phyloP scores from a whole-genome alignment of 345 rosid genomes.

The Gossypium thurberi region DNA sequence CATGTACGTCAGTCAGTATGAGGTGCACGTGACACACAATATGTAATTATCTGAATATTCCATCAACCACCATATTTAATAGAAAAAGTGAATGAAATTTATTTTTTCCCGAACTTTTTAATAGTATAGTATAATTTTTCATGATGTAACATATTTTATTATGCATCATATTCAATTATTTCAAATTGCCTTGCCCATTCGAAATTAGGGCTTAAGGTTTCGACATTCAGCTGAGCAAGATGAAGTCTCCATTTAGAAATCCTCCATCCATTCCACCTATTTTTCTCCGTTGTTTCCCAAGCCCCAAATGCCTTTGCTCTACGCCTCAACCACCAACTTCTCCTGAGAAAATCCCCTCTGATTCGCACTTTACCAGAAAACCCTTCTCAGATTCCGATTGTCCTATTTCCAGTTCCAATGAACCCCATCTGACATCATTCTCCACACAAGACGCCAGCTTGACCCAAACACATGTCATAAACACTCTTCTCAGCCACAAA shows the following conservation, averaged over 20 bases:
- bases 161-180: no score
- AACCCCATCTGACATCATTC: neutral
- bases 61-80: no score
- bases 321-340: conserved; percentile 17
- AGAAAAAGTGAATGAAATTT: rapidly evolving
- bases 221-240: neutral
- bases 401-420: conserved; percentile 8
- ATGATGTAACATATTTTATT: no score
- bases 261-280: conserved; percentile 18
- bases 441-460: neutral
- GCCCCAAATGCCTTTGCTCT: conserved; percentile 34
- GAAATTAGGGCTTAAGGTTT: neutral
- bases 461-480: conserved; percentile 25
- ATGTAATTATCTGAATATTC: no score
- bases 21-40: rapidly evolving
- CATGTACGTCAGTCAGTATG: rapidly evolving
- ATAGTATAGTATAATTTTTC: no score
- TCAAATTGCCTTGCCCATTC: no score
- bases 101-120: no score
- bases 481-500: conserved; percentile 37
- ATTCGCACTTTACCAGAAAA: neutral
- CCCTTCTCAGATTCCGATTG: neutral
- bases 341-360: conserved; percentile 15
- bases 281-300: conserved; percentile 18
- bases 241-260: conserved; percentile 25